phyloP scores from a whole-genome alignment of 352 stramenopile genomes.

The Phytophthora agathidicida region DNA sequence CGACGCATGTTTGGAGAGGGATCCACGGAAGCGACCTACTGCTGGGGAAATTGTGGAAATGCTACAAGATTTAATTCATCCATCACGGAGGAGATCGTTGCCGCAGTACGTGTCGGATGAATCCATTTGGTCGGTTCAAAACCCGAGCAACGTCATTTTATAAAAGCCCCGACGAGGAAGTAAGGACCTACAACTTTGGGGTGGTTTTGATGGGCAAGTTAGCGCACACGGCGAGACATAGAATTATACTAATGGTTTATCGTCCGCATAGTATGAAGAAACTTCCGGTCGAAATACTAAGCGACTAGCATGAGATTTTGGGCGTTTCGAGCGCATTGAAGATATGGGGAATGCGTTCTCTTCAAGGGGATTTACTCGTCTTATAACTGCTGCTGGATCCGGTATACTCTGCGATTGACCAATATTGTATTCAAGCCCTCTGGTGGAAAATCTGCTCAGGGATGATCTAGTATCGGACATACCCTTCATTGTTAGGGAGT shows the following conservation, averaged over 20 bases:
- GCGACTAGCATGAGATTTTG: conserved; percentile 1
- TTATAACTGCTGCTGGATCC: background rate
- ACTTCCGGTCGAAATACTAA: conserved; percentile 34
- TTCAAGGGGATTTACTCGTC: background rate
- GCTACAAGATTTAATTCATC: conserved; percentile 46
- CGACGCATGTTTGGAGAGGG: conserved; percentile 44
- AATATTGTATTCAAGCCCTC: too few species aligned
- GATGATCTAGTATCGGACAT: too few species aligned
- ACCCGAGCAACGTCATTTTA: conserved; percentile 29
- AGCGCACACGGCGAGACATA: too few species aligned
- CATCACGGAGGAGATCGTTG: conserved; percentile 14
- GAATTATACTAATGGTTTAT: too few species aligned
- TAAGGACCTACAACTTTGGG: too few species aligned
- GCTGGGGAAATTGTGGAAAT: conserved; percentile 49
- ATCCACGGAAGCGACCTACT: conserved; percentile 53
- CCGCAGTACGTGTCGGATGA: conserved; percentile 18
- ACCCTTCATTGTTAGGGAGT: too few species aligned
- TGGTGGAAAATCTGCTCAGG: too few species aligned
- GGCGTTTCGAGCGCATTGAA: conserved; percentile 11
- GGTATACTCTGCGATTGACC: too few species aligned
- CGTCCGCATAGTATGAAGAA: too few species aligned
- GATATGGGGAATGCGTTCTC: conserved; percentile 1
- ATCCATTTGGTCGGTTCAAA: conserved; percentile 40
- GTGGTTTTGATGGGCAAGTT: background rate
- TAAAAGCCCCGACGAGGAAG: too few species aligned